Base-by-base conservation (phyloP, 2,329 filamentous ascomycete species). In the Trichoderma semiorbis region DNA sequence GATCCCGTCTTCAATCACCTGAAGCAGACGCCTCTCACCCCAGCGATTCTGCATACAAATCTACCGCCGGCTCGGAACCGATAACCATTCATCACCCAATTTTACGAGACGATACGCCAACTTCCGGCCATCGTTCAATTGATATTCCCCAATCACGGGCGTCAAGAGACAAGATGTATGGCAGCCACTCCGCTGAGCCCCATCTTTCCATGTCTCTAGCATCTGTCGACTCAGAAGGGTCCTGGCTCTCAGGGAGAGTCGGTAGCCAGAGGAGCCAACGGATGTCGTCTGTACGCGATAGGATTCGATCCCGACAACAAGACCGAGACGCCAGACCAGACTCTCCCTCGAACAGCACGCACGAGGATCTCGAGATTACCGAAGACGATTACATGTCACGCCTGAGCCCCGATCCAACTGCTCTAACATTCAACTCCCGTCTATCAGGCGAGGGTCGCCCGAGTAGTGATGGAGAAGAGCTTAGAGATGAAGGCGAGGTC, bases 151-250 rank as follows among this genome's bases (percentile, higher is more conserved):
- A 58, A 21, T 74, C 74, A 5, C 74, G 74, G 2, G 75, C 74
- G 5, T 74, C 78, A 28, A 73, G 74, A 72, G 77, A 78, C 50
- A 76, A 76, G 57, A 72, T 75, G 32, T 76, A 75, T 55, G 74
- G 70, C 21, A 75, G 76, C 5, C 77, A 78, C 26, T 90, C 87
- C 6, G 89, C 85, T 21, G 90, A 86, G 75, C 86, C 83, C 43
- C 87, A 94, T 77, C 85, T 94, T 78, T 93, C 94, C 34, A 92
- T 95, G 80, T 98, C 95, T 0, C 86, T 98, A 21, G 96, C 94
- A 2, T 98, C 95, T 0, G 93, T 98, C 72, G 96, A 98, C 78
- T 98, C 95, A 0, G 96, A 99, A 83, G 96, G 89, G 5, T 98
- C 95, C 0, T 99, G 96, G 96, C 90, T 99, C 58, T 96, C 94